Percentiles rank a stretch among this genome's conserved stretches.
These are phyloP conservation scores for Oryza meridionalis DNA, from an alignment of 176 grass and related monocot genomes.

Conservation along the genomic window DNA sequence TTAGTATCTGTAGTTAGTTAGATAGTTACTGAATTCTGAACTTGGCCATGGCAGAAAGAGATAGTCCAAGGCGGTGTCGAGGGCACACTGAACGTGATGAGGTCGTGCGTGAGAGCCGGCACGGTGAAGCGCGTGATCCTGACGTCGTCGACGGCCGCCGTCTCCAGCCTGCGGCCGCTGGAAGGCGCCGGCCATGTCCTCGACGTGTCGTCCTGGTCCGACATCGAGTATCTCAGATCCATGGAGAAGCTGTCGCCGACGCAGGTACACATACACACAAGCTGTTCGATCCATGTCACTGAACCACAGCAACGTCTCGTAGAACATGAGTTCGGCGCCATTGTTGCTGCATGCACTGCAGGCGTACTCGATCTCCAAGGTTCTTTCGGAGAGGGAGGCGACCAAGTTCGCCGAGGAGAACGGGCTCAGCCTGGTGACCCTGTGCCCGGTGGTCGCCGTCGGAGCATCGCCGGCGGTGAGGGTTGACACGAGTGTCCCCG, in stretches of 20 bases:
- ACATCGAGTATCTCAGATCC: slow-evolving; percentile 47
- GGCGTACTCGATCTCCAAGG: slow-evolving; percentile 58
- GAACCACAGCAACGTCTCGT: no score
- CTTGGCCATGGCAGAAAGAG: slow-evolving; percentile 44
- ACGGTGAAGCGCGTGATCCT: slow-evolving; percentile 63
- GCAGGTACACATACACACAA: no score
- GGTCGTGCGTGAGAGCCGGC: slow-evolving; percentile 58
- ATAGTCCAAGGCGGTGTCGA: slow-evolving; percentile 43
- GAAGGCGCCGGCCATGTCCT: slow-evolving; percentile 47
- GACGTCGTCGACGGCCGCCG: slow-evolving; percentile 55
- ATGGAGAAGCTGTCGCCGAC: no score
- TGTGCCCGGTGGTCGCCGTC: slow-evolving; percentile 36
- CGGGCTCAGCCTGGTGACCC: slow-evolving; percentile 38
- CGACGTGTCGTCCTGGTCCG: slow-evolving; percentile 72
- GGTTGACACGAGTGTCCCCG: slow-evolving; percentile 26
- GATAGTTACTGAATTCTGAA: no score
- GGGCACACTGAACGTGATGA: slow-evolving; percentile 64
- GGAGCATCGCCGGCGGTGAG: slow-evolving; percentile 38
- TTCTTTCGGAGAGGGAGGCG: slow-evolving; percentile 46
- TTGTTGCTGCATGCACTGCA: not conserved
- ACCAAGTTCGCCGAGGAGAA: slow-evolving; percentile 26
- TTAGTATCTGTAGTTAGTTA: no score
- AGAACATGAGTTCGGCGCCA: no score
- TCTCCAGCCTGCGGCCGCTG: slow-evolving; percentile 36
- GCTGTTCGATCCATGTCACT: no score